Base-by-base conservation (phyloP, 78 protist genomes). In the Thecamonas trahens region DNA sequence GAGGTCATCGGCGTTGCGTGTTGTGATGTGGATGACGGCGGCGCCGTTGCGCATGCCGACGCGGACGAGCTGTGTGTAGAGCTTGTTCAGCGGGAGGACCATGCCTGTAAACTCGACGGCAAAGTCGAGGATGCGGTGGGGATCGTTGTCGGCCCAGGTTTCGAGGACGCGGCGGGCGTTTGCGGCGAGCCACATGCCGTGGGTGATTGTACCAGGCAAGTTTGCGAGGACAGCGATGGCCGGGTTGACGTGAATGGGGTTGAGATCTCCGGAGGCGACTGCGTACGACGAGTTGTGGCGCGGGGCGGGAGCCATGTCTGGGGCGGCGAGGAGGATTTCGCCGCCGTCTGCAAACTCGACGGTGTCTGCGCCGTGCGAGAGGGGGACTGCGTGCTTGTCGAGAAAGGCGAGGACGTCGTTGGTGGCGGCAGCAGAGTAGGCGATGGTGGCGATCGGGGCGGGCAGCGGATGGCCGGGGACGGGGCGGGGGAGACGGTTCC, bases 121-220 rank as follows among this genome's bases (percentile, higher is more conserved):
- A 68, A 70, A 84, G 47, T 24, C 0, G 24, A 34, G 13, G 22
- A 77, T 72, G 17, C 80, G 58, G 20, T 6, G 15, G 31, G 78
- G 78, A n/a, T 49, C 37, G 50, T 64, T 60, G 53, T 68, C 62
- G n/a, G 84, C 79, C 37, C 6, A 64, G 42, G 45, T 58, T 70
- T 83, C 88, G n/a, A 84, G 62, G 17, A 74, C 29, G 7, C 77
- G 64, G 22, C 89, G 55, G 1, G 35, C 58, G 20, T 31, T 18
- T 2, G 84, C 84, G 1, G 76, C 28, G 42, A 82, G 67, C 77
- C 74, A 78, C 89, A 84, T 84, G 62, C 89, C 89, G 60, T 84
- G 89, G 54, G 67, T 66, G 61, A 84, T 84, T 31, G 84, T 65
- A 50, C 42, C 58, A 9, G 82, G 82, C 37, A 82, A 72, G 13